Evolutionary conservation across 306 rosid species (phyloP), one percentile per base, ranked within the genome.

Genomic region (Rosa chinensis): DNA sequence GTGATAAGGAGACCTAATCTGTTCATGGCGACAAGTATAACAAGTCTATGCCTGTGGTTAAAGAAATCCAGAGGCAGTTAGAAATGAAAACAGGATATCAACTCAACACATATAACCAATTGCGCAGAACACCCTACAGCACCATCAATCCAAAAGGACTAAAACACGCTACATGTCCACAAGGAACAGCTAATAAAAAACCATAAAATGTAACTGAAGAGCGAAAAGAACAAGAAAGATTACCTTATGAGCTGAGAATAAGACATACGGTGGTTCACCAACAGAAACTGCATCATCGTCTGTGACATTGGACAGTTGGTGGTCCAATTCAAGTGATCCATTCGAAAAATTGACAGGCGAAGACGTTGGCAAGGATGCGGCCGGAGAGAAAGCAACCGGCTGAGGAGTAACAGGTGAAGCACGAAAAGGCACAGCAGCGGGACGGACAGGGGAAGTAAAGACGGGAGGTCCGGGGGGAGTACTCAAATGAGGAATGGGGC

Each of bases 381-480:
- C 87, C 0, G 94, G 78, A 73, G 98, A 84, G 82, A 91, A 90
- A 68, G 97, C 94, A 75, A 87, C 79, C 5, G 98, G 98, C 91
- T 95, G 99, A 82, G 99, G 99, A 73, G 96, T 88, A n/a, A 88
- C 88, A 4, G 99, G 99, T 0, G 94, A 93, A 6, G 98, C 88
- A 21, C 98, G 97, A 78, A 93, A 95, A 50, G 99, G 99, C 62
- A 90, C 91, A 8, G 97, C 97, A 12, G 99, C 96, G 0, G 99
- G 99, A 48, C 97, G 88, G n/a, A 95, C 97, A 17, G 99, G 99
- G 3, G 94, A 91, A 21, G 93, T 84, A 73, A 95, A 95, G 25
- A 95, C 93, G 64, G 99, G 99, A 63, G 99, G 99, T 25, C 99
- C 98, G 6, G 99, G 99, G 64, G 98, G 99, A 66, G 97, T 95